Evolutionary conservation across 2,329 filamentous ascomycete species (phyloP), one percentile per base, ranked within the genome.

Genomic region (Dactylellina sp.): DNA sequence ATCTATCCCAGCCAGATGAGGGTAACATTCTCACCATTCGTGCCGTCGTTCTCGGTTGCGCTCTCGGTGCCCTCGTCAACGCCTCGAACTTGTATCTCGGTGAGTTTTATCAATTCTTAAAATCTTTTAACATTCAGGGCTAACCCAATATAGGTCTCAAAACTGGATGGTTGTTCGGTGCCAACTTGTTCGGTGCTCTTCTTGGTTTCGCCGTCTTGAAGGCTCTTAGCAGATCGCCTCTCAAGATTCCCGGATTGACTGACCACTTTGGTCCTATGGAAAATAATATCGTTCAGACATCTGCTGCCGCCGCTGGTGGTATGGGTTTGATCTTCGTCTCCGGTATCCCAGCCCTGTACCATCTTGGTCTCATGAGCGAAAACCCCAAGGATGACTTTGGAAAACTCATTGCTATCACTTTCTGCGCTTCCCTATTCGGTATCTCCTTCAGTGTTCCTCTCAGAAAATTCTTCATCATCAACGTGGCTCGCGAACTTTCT

Each of bases 401-500:
- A 59, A 83, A 85, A 25, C 84, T 89, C 57, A 82, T 88, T 50
- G 85, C 88, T 49, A 86, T 86, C 72, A 86, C 85, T 7, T 88
- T 88, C 81, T 89, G 89, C 79, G 88, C 88, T 3, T 84, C 89
- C 66, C 87, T 88, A 79, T 87, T 88, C 76, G 85, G 85, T 59
- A 87, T 75, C 71, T 75, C 62, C 11, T 68, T 75, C 49, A 62
- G 5, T 28, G 49, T 53, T 40, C 46, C 70, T 80, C 79, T 89
- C n/a, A 86, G 88, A 70, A 88, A 88, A 78, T 89, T 90, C 82
- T 90, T 89, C 82, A 85, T 90, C 80, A 86, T 89, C 79, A 86
- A 88, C 70, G 86, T 89, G 11, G 86, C 86, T 1, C 83, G 86
- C 6, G 86, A 89, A 80, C 80, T 88, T 35, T 84, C 83, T 68